Percentiles rank a stretch among this genome's conserved stretches.
phyloP scores from a whole-genome alignment of 495 filamentous ascomycete genomes.

The Immersiella caudata region DNA sequence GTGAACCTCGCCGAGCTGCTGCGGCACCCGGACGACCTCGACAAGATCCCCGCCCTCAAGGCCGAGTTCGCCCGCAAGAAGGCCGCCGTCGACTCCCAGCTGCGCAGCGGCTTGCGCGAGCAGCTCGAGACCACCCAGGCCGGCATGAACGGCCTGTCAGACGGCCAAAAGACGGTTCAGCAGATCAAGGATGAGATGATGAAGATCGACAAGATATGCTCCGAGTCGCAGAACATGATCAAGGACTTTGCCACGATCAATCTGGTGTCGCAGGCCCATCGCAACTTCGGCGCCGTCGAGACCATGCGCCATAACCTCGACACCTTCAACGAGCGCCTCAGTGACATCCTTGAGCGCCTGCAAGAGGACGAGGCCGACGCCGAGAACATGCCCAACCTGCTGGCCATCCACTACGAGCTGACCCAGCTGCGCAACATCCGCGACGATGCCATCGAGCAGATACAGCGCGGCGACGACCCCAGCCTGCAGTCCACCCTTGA shows the following conservation, averaged over 20 bases:
- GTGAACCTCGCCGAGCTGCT: constrained; percentile 75
- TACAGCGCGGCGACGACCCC: constrained; percentile 69
- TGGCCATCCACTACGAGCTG: constrained; percentile 86
- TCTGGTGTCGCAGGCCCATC: constrained; percentile 85
- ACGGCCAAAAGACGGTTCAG: constrained; percentile 84
- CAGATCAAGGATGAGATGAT: constrained; percentile 96
- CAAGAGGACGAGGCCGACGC: constrained; percentile 77
- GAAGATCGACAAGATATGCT: constrained; percentile 96
- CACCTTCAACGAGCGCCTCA: constrained; percentile 75
- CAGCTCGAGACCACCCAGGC: constrained; percentile 90
- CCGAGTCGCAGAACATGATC: constrained; percentile 94
- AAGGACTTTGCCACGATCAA: constrained; percentile 97
- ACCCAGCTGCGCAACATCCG: constrained; percentile 89
- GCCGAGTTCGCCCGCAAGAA: constrained; percentile 96
- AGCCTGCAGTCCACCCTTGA: constrained; percentile 77
- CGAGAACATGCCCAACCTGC: constrained; percentile 89
- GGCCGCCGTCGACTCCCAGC: constrained; percentile 81
- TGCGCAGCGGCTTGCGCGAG: constrained; percentile 81
- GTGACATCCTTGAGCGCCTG: constrained; percentile 72
- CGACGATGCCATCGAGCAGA: constrained; percentile 95
- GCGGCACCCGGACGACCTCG: constrained; percentile 80
- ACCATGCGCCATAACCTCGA: constrained; percentile 89
- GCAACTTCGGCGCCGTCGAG: constrained; percentile 90
- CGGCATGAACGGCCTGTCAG: constrained; percentile 81
- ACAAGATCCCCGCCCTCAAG: constrained; percentile 89